phyloP scores from a whole-genome alignment of 2,329 filamentous ascomycete genomes.

The Ceratocystis diversiconidia region DNA sequence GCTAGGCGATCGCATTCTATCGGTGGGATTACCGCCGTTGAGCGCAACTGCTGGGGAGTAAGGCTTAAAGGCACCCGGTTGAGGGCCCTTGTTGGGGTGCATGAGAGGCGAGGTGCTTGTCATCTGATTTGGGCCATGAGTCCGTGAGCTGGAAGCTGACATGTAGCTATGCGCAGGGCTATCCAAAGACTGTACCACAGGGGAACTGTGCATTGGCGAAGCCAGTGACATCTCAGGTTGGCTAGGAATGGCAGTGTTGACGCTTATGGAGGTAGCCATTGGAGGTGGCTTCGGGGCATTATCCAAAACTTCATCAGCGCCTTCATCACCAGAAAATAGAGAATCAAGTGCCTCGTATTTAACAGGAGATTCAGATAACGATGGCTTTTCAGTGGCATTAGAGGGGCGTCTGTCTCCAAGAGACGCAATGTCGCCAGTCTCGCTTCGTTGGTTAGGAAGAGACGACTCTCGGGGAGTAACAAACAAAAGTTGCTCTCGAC shows the following conservation, averaged over 20 bases:
- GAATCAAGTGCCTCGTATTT: constrained; percentile 12
- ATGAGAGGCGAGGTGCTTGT: neutral
- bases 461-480: neutral
- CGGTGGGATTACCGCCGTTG: neutral
- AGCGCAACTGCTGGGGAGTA: constrained; percentile 14
- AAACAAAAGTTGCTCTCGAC: neutral
- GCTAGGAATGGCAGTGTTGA: constrained; percentile 10
- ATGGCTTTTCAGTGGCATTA: neutral
- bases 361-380: neutral
- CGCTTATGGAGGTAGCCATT: constrained; percentile 6
- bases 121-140: neutral
- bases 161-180: constrained; percentile 3
- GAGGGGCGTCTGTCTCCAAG: neutral
- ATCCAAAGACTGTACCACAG: neutral
- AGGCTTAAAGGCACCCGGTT: constrained; percentile 13
- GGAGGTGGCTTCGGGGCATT: neutral
- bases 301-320: neutral
- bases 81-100: neutral
- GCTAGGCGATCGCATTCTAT: constrained; percentile 5
- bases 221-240: neutral
- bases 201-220: constrained; percentile 9
- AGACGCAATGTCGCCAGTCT: neutral
- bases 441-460: neutral
- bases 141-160: constrained; percentile 5
- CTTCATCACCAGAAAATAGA: constrained; percentile 1